These are phyloP conservation scores for Sarcomyxa edulis DNA, from an alignment of 768 basidiomycete species.

Conservation along the genomic window DNA sequence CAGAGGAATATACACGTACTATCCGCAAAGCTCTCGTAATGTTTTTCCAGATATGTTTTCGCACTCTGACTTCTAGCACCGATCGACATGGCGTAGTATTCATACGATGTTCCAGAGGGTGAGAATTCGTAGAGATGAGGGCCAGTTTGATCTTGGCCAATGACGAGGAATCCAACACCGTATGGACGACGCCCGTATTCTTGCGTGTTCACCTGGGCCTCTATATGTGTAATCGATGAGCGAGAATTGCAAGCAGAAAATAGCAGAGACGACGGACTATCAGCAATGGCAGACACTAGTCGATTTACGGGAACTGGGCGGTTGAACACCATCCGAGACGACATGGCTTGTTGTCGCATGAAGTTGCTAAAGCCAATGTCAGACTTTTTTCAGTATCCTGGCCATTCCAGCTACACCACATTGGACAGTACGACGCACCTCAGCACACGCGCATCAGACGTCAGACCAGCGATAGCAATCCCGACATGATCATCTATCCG, in stretches of 20 bases:
- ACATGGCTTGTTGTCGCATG: slow-evolving; percentile 99
- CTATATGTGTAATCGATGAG: slow-evolving; percentile 33
- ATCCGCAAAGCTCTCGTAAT: slow-evolving; percentile 83
- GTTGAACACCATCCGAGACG: slow-evolving; percentile 91
- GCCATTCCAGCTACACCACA: background rate
- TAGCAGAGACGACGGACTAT: slow-evolving; percentile 57
- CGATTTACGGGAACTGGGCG: slow-evolving; percentile 92
- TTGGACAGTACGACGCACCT: slow-evolving; percentile 51
- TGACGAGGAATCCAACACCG: slow-evolving; percentile 97
- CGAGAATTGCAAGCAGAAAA: background rate
- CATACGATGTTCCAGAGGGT: slow-evolving; percentile 94
- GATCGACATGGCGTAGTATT: slow-evolving; percentile 98
- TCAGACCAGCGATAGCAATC: slow-evolving; percentile 99
- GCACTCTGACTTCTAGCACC: slow-evolving; percentile 97
- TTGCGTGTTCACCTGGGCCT: slow-evolving; percentile 98
- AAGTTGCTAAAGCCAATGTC: slow-evolving; percentile 65
- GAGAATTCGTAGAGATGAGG: slow-evolving; percentile 99
- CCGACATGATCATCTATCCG: slow-evolving; percentile 99
- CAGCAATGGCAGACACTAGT: slow-evolving; percentile 89
- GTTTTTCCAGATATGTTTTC: slow-evolving; percentile 96
- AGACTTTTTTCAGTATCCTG: background rate
- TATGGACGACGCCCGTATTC: slow-evolving; percentile 97
- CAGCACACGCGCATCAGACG: slow-evolving; percentile 94
- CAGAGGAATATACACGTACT: slow-evolving; percentile 44
- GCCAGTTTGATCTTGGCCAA: slow-evolving; percentile 93